Percentiles rank a stretch among this genome's conserved stretches.
These are phyloP conservation scores for Sclerotinia subarctica DNA, from an alignment of 2,329 filamentous ascomycete genomes.

Conservation along the genomic window DNA sequence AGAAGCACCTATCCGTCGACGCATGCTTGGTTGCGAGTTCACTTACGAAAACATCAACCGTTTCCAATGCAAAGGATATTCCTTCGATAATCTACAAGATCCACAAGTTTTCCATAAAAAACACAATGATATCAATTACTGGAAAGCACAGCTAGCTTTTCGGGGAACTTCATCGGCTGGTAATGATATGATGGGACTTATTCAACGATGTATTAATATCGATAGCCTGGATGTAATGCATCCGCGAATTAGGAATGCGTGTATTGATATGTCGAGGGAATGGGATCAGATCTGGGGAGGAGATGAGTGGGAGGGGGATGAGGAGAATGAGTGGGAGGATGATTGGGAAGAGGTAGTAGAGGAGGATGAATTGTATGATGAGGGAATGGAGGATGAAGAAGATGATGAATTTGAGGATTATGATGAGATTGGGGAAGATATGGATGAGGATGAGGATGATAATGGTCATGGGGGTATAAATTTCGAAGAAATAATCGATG, in stretches of 20 bases:
- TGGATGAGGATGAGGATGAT: not conserved
- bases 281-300: not conserved
- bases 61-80: conserved; percentile 2
- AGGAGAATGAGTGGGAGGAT: not conserved
- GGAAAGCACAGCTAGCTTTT: conserved; percentile 1
- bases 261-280: not conserved
- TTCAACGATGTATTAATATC: not conserved
- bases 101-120: not conserved
- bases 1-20: not conserved
- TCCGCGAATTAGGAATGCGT: not conserved
- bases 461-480: no score
- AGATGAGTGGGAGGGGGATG: not conserved
- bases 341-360: no score
- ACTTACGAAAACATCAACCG: not conserved
- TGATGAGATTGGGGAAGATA: not conserved
- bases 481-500: not conserved
- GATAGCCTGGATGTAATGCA: not conserved
- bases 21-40: not conserved
- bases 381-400: no score
- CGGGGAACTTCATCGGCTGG: not conserved
- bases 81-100: not conserved
- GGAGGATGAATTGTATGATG: no score
- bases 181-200: not conserved
- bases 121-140: not conserved
- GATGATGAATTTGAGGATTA: no score